phyloP scores from a whole-genome alignment of 768 basidiomycete species.

The Tricholoma matsutake region DNA sequence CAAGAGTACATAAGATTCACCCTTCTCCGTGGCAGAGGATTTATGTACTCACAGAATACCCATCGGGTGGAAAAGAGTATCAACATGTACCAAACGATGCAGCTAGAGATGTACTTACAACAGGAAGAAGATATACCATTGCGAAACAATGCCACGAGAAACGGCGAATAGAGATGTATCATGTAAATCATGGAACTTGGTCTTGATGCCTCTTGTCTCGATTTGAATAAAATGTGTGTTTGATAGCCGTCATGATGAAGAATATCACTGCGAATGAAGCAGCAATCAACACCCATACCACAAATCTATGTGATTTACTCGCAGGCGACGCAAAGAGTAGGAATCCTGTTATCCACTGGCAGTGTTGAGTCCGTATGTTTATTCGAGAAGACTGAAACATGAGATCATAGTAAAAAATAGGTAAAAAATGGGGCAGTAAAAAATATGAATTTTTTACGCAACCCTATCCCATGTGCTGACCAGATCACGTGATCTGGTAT shows the following conservation, averaged over 20 bases:
- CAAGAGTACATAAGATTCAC: not conserved
- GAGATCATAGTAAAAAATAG: no score
- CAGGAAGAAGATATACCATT: slow-evolving; percentile 2
- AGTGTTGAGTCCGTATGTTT: no score
- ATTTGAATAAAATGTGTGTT: not conserved
- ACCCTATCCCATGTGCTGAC: no score
- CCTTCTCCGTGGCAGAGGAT: not conserved
- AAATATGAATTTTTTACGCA: no score
- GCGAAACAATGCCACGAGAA: not conserved
- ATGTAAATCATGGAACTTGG: not conserved
- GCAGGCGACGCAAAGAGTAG: not conserved
- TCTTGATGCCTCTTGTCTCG: not conserved
- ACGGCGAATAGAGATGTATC: not conserved
- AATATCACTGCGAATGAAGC: not conserved
- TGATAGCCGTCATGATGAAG: not conserved
- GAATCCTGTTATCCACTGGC: not conserved
- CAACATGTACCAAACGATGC: not conserved
- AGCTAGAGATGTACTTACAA: not conserved
- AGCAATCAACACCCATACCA: not conserved
- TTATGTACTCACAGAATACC: not conserved
- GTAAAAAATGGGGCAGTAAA: no score
- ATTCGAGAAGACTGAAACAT: no score
- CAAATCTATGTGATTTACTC: not conserved
- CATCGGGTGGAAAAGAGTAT: not conserved
- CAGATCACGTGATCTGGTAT: no score